A percentile compares a stretch with the other conserved stretches of the same genome.
Evolutionary conservation across 352 stramenopile species (phyloP).

Genomic region (Globisporangium canariense): DNA sequence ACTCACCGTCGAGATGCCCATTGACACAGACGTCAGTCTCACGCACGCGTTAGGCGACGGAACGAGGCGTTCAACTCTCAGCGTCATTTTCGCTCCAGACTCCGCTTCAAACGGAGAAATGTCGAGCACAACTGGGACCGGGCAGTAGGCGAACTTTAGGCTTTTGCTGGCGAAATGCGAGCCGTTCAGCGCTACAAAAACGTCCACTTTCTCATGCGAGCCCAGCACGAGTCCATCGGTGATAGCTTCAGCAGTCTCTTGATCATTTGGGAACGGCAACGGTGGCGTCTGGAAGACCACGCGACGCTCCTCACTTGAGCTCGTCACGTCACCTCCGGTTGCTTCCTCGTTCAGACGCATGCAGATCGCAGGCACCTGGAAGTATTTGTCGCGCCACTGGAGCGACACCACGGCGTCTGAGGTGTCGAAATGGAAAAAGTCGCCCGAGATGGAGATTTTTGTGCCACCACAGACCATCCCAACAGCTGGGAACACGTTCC

Average conservation of each 20-base stretch:
- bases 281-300: slow-evolving; percentile 42
- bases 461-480: slow-evolving; percentile 44
- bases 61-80: slow-evolving; percentile 22
- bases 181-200: slow-evolving; percentile 55
- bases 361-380: slow-evolving; percentile 32
- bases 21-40: slow-evolving; percentile 17
- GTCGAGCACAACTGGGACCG: slow-evolving; percentile 16
- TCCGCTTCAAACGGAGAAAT: slow-evolving; percentile 21
- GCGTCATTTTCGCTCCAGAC: slow-evolving; percentile 18
- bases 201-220: slow-evolving; percentile 36
- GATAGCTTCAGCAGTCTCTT: slow-evolving; percentile 19
- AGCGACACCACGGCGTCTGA: slow-evolving; percentile 46
- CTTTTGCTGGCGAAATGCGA: slow-evolving; percentile 38
- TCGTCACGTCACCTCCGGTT: slow-evolving; percentile 2
- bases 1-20: slow-evolving; percentile 24
- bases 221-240: slow-evolving; percentile 26
- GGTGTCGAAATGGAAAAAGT: slow-evolving; percentile 63
- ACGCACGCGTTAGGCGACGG: slow-evolving; percentile 15
- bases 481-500: slow-evolving; percentile 33
- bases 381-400: slow-evolving; percentile 36
- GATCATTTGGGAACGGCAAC: slow-evolving; percentile 33
- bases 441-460: slow-evolving; percentile 37
- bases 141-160: slow-evolving; percentile 28
- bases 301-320: slow-evolving; percentile 25
- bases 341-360: slow-evolving; percentile 5